phyloP scores from a whole-genome alignment of 2,329 filamentous ascomycete genomes.

The Clarireedia monteithiana region DNA sequence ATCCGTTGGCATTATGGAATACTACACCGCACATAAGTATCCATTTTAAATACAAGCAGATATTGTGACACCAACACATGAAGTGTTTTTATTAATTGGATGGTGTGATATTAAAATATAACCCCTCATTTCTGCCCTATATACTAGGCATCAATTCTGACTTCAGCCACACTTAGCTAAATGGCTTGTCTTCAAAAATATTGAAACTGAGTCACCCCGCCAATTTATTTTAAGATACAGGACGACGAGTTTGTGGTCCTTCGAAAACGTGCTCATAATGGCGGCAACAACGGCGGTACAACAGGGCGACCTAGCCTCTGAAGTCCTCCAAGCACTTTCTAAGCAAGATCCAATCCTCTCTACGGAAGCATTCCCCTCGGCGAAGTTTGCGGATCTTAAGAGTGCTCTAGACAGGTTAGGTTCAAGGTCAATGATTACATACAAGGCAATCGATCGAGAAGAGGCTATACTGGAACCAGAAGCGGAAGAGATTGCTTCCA shows the following conservation, averaged over 20 bases:
- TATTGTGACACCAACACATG: background rate
- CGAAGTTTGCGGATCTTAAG: conserved; percentile 65
- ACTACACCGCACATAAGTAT: background rate
- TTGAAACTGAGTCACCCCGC: conserved; percentile 7
- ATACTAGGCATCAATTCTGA: background rate
- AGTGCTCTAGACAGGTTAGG: conserved; percentile 78
- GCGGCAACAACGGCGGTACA: conserved; percentile 33
- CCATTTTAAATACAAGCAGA: background rate
- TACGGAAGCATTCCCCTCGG: conserved; percentile 58
- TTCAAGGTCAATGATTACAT: conserved; percentile 79
- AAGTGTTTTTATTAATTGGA: background rate
- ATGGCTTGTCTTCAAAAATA: conserved; percentile 4
- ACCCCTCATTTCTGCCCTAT: conserved; percentile 5
- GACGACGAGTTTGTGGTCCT: background rate
- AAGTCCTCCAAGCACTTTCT: conserved; percentile 59
- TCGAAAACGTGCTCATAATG: conserved; percentile 30
- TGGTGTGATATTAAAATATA: background rate
- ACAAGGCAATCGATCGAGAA: conserved; percentile 76
- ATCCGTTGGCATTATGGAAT: background rate
- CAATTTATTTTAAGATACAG: background rate
- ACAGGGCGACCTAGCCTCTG: conserved; percentile 49
- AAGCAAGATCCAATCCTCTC: conserved; percentile 59
- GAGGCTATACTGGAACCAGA: conserved; percentile 69
- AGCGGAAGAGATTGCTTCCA: conserved; percentile 61
- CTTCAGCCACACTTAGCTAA: background rate